A percentile compares a stretch with the other conserved stretches of the same genome.
These are phyloP conservation scores for Punica granatum DNA, from an alignment of 345 rosid species.

Conservation along the genomic window DNA sequence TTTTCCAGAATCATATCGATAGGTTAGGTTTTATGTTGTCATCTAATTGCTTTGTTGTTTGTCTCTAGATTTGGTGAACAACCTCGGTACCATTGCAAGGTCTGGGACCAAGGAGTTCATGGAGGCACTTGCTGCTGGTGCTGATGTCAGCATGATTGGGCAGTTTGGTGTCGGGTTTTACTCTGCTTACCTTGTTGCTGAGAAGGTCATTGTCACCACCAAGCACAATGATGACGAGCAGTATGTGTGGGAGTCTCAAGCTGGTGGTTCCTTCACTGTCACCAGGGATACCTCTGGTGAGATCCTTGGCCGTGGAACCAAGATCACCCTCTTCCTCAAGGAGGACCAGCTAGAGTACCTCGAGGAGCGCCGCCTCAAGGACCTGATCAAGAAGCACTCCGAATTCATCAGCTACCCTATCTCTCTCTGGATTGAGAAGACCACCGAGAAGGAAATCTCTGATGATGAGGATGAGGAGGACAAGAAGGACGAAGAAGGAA, in stretches of 20 bases:
- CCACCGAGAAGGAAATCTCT: conserved; percentile 75
- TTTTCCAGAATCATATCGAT: not conserved
- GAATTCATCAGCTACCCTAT: conserved; percentile 89
- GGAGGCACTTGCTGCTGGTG: conserved; percentile 87
- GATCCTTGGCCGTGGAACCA: conserved; percentile 70
- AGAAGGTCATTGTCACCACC: conserved; percentile 63
- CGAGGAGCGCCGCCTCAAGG: conserved; percentile 83
- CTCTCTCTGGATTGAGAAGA: conserved; percentile 84
- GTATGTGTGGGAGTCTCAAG: conserved; percentile 90
- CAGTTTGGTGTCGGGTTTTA: conserved; percentile 88
- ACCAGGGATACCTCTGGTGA: conserved; percentile 72
- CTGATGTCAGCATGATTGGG: conserved; percentile 87
- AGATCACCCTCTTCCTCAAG: conserved; percentile 64
- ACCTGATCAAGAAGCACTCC: conserved; percentile 86
- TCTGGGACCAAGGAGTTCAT: conserved; percentile 88
- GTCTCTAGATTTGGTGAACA: conserved; percentile 72
- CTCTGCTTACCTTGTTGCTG: conserved; percentile 78
- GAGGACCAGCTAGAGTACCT: conserved; percentile 89
- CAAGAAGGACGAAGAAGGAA: conserved; percentile 77
- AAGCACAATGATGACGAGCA: conserved; percentile 90
- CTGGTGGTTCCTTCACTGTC: conserved; percentile 85
- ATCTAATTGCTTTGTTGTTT: not conserved
- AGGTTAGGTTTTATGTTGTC: not conserved
- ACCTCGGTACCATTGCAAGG: conserved; percentile 80
- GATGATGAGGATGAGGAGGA: conserved; percentile 91